A percentile compares a stretch with the other conserved stretches of the same genome.
Evolutionary conservation across 2,329 filamentous ascomycete species (phyloP).

Genomic region (Monilinia fructigena): DNA sequence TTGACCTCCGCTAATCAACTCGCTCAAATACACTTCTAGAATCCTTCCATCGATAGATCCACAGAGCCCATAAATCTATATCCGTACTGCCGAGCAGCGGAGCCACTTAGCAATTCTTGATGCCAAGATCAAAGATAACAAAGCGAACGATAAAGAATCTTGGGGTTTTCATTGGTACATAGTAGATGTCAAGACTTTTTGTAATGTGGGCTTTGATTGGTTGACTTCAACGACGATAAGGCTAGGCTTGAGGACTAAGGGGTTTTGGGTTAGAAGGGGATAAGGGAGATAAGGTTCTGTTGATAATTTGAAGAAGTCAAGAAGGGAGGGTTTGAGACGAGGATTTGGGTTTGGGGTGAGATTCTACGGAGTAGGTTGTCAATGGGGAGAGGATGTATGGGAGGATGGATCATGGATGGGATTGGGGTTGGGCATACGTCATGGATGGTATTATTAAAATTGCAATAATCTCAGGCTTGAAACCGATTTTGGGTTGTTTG

Average conservation of each 20-base stretch:
- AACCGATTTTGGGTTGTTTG: no score
- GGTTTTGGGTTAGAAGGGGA: neutral
- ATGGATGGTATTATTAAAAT: no score
- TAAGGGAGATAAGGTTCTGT: slow-evolving; percentile 14
- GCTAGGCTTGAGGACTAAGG: neutral
- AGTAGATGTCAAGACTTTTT: slow-evolving; percentile 9
- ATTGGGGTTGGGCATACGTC: no score
- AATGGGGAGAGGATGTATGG: no score
- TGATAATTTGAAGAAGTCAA: slow-evolving; percentile 18
- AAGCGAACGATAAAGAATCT: no score
- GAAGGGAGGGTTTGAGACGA: neutral
- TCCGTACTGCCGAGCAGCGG: slow-evolving; percentile 12
- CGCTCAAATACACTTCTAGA: slow-evolving; percentile 12
- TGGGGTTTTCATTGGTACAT: neutral
- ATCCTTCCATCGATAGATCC: neutral
- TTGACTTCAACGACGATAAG: slow-evolving; percentile 6
- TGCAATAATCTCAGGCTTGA: no score
- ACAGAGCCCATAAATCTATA: neutral
- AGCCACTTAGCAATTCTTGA: neutral
- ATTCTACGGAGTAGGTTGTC: no score
- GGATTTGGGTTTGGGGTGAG: no score
- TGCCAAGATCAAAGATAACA: no score
- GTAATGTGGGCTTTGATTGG: neutral
- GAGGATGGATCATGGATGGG: no score
- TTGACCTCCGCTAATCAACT: neutral